A percentile compares a stretch with the other conserved stretches of the same genome.
Conservation (phyloP, 495 filamentous ascomycete species). For the Aspergillus hancockii region DNA sequence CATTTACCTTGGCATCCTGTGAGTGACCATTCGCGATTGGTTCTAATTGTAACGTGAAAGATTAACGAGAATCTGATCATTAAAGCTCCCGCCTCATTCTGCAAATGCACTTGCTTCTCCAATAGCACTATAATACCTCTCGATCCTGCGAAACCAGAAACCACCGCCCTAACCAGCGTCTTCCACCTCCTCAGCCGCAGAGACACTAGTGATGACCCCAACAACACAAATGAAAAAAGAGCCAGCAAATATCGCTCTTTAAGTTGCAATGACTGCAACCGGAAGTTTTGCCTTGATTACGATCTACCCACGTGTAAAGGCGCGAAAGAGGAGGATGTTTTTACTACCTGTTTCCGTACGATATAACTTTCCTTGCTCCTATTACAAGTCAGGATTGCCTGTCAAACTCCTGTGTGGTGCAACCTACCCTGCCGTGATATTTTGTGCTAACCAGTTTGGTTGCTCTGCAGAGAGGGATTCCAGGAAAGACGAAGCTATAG, state of each 20-base stretch:
- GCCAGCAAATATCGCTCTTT: conserved; percentile 40
- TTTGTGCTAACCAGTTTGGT: background rate
- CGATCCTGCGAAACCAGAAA: conserved; percentile 31
- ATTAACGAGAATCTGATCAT: conserved; percentile 15
- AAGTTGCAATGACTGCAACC: conserved; percentile 84
- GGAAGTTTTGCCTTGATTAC: conserved; percentile 84
- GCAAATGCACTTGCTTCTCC: conserved; percentile 94
- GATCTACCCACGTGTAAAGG: conserved; percentile 83
- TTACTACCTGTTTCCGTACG: conserved; percentile 86
- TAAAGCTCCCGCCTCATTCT: conserved; percentile 75
- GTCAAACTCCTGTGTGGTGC: background rate
- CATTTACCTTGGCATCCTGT: conserved; percentile 35
- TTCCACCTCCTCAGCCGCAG: conserved; percentile 28
- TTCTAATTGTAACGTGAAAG: background rate
- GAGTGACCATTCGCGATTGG: conserved; percentile 14
- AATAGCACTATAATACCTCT: conserved; percentile 85
- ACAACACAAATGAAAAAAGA: conserved; percentile 18
- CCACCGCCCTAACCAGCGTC: conserved; percentile 25
- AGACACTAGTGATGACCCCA: conserved; percentile 16
- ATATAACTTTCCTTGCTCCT: conserved; percentile 8
- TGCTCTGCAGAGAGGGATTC: conserved; percentile 72
- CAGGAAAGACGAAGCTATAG: conserved; percentile 84
- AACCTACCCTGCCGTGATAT: background rate
- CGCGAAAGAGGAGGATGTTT: conserved; percentile 82
- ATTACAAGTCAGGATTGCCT: conserved; percentile 28